Conservation (phyloP, 1,284 basidiomycete genomes). For the Pyrrhoderma lamaoense region DNA sequence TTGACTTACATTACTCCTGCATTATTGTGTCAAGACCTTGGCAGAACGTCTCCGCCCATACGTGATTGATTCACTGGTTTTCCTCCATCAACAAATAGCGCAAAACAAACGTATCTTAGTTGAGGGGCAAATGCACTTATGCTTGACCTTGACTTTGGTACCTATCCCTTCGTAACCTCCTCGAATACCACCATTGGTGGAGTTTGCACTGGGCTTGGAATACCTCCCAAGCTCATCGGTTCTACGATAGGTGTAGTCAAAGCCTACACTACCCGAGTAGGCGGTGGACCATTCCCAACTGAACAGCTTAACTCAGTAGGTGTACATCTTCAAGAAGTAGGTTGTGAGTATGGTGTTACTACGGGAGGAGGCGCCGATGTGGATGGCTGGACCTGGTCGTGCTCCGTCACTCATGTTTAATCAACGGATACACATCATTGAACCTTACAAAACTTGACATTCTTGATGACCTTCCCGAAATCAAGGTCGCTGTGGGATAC, state of each 20-base stretch:
- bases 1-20: neutral
- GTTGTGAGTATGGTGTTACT: conserved; percentile 86
- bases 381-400: conserved; percentile 98
- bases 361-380: conserved; percentile 91
- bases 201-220: conserved; percentile 92
- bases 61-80: conserved; percentile 83
- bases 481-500: conserved; percentile 87
- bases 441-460: conserved; percentile 98
- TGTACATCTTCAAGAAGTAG: conserved; percentile 88
- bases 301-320: conserved; percentile 89
- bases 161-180: conserved; percentile 95
- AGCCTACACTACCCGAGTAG: conserved; percentile 96
- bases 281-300: conserved; percentile 95
- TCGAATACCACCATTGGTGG: conserved; percentile 91
- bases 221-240: conserved; percentile 85
- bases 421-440: conserved; percentile 93
- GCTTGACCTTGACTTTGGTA: conserved; percentile 97
- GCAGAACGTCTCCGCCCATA: conserved; percentile 84
- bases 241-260: conserved; percentile 90
- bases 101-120: conserved; percentile 80
- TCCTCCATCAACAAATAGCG: conserved; percentile 75
- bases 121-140: conserved; percentile 98
- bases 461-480: conserved; percentile 78
- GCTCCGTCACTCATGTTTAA: conserved; percentile 84
- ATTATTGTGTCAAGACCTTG: conserved; percentile 52